Evolutionary conservation across 768 basidiomycete genomes (phyloP).

Genomic region (Kwoniella botswanensis): DNA sequence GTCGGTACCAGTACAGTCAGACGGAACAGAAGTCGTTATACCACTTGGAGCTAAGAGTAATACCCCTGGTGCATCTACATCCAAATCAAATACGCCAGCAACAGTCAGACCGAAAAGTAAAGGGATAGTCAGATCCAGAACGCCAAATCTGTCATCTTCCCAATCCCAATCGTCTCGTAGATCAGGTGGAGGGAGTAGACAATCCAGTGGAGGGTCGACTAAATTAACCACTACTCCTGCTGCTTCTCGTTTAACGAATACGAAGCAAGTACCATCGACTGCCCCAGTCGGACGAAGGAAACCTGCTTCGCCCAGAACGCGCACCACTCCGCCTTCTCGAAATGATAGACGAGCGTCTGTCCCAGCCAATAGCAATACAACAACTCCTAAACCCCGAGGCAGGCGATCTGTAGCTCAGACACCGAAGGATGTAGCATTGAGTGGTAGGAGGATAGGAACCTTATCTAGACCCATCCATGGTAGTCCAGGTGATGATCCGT

Average conservation of each 20-base stretch:
- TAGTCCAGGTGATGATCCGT: constrained; percentile 32
- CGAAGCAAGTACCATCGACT: not conserved
- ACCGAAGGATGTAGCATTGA: constrained; percentile 17
- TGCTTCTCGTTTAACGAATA: not conserved
- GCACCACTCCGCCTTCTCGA: not conserved
- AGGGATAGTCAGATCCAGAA: constrained; percentile 6
- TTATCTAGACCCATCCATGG: constrained; percentile 27
- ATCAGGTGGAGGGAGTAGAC: constrained; percentile 1
- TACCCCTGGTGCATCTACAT: not conserved
- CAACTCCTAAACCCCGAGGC: constrained; percentile 1
- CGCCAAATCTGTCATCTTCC: constrained; percentile 4
- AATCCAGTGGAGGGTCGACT: not conserved
- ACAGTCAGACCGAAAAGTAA: constrained; percentile 17
- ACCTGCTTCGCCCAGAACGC: constrained; percentile 2
- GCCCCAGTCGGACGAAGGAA: constrained; percentile 1
- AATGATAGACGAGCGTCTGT: constrained; percentile 16
- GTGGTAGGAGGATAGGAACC: constrained; percentile 24
- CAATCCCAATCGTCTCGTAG: constrained; percentile 2
- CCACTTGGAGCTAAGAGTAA: not conserved
- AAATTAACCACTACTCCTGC: not conserved
- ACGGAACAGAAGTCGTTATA: constrained; percentile 25
- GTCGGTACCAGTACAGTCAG: not conserved
- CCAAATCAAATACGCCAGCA: not conserved
- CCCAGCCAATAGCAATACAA: not conserved
- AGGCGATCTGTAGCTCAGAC: constrained; percentile 23